Conservation (phyloP, 495 filamentous ascomycete species). For the Penicillium psychrofluorescens region DNA sequence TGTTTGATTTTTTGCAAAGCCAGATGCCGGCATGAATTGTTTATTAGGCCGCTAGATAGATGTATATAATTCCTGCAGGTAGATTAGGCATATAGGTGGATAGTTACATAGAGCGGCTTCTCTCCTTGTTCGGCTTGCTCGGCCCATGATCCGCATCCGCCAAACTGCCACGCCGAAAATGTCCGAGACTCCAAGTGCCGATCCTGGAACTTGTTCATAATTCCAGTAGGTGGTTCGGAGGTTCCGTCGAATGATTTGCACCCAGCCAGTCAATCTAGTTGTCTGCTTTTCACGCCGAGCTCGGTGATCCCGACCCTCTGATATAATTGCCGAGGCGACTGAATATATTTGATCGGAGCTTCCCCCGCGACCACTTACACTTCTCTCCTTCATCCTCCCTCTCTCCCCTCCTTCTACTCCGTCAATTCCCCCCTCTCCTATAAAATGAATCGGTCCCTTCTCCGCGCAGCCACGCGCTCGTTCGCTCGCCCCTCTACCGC, state of each 20-base stretch:
- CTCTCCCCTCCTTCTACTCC: neutral
- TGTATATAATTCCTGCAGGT: neutral
- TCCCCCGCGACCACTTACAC: constrained; percentile 17
- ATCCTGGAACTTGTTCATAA: neutral
- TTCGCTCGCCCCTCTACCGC: constrained; percentile 9
- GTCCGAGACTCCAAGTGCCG: constrained; percentile 4
- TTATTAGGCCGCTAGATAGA: neutral
- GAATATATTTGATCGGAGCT: constrained; percentile 19
- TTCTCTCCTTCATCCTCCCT: neutral
- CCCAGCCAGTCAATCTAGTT: neutral
- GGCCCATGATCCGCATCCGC: neutral
- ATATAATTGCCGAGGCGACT: constrained; percentile 21
- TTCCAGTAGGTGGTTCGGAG: constrained; percentile 2
- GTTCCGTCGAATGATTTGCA: constrained; percentile 9
- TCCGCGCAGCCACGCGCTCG: constrained; percentile 31
- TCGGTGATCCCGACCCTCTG: constrained; percentile 6
- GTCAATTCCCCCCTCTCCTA: neutral
- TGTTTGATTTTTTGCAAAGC: constrained; percentile 43
- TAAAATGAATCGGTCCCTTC: constrained; percentile 30
- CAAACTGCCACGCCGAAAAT: constrained; percentile 8
- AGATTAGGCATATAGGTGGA: no score
- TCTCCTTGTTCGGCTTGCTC: neutral
- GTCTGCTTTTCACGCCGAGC: neutral
- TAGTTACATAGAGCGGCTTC: no score
- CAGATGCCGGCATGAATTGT: constrained; percentile 35